These are phyloP conservation scores for Rosellinia necatrix DNA, from an alignment of 2,329 filamentous ascomycete species.

Conservation along the genomic window DNA sequence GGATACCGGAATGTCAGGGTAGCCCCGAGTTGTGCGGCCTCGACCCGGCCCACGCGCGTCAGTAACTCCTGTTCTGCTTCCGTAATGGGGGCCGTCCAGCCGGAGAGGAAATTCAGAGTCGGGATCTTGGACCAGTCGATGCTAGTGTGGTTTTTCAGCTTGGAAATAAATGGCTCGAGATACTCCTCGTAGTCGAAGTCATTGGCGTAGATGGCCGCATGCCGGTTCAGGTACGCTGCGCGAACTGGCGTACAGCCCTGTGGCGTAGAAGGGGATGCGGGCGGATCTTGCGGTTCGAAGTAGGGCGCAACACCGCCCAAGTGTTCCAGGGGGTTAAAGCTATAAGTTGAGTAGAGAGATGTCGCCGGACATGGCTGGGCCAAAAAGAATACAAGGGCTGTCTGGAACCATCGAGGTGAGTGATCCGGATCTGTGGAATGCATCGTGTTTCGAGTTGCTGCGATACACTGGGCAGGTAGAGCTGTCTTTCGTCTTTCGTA, in stretches of 20 bases:
- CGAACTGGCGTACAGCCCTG: slow-evolving; percentile 55
- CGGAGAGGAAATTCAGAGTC: slow-evolving; percentile 58
- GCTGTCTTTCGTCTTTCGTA: neutral
- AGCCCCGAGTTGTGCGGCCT: slow-evolving; percentile 63
- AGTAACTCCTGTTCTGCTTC: slow-evolving; percentile 62
- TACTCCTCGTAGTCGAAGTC: slow-evolving; percentile 63
- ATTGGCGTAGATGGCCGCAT: slow-evolving; percentile 64
- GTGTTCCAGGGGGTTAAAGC: slow-evolving; percentile 59
- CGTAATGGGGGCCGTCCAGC: slow-evolving; percentile 62
- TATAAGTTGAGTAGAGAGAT: slow-evolving; percentile 51
- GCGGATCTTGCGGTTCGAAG: slow-evolving; percentile 58
- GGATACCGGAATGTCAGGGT: slow-evolving; percentile 64
- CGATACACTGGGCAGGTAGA: too few species aligned
- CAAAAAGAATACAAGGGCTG: slow-evolving; percentile 5
- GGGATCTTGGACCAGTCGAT: slow-evolving; percentile 62
- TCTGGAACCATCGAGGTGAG: slow-evolving; percentile 16
- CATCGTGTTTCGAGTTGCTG: slow-evolving; percentile 17
- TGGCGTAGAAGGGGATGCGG: slow-evolving; percentile 48
- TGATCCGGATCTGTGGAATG: neutral
- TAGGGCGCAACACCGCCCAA: slow-evolving; percentile 62
- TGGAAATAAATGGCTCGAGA: slow-evolving; percentile 60
- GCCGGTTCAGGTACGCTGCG: slow-evolving; percentile 61
- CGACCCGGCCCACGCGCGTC: slow-evolving; percentile 63
- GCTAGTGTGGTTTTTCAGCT: slow-evolving; percentile 60
- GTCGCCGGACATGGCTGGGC: slow-evolving; percentile 16